phyloP scores from a whole-genome alignment of 2,329 filamentous ascomycete genomes.

The Hortaea werneckii region DNA sequence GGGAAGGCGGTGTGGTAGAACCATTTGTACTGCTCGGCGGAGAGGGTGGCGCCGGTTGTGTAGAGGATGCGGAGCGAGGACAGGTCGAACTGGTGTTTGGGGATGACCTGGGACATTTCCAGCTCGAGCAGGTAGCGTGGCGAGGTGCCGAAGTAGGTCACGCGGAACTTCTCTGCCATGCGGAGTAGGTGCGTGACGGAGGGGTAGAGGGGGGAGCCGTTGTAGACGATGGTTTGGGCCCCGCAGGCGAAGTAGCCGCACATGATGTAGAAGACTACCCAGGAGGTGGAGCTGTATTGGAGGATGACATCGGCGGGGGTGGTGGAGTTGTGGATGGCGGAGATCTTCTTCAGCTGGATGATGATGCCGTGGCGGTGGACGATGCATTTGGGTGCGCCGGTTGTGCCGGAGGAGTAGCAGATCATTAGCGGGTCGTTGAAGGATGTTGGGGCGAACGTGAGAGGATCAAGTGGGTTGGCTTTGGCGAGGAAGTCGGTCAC shows the following conservation, averaged over 20 bases:
- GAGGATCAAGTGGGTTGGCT: constrained; percentile 19
- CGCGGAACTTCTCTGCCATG: constrained; percentile 28
- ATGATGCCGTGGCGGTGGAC: constrained; percentile 36
- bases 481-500: constrained; percentile 25
- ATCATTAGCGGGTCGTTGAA: constrained; percentile 36
- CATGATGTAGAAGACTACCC: constrained; percentile 33
- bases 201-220: constrained; percentile 35
- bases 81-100: constrained; percentile 30
- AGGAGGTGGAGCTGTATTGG: constrained; percentile 38
- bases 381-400: constrained; percentile 36
- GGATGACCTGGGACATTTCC: constrained; percentile 26
- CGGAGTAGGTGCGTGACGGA: constrained; percentile 27
- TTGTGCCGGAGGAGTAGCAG: constrained; percentile 35
- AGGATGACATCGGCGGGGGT: constrained; percentile 31
- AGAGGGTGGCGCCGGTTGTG: constrained; percentile 36
- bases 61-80: constrained; percentile 32
- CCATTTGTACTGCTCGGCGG: constrained; percentile 35
- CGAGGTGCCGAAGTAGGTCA: constrained; percentile 35
- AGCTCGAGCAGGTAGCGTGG: constrained; percentile 38
- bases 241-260: constrained; percentile 33
- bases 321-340: constrained; percentile 35
- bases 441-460: constrained; percentile 30
- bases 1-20: constrained; percentile 35
- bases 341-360: constrained; percentile 36
- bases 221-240: constrained; percentile 34